Base-by-base conservation (phyloP, 2,329 filamentous ascomycete species). In the Metarhizium guizhouense region DNA sequence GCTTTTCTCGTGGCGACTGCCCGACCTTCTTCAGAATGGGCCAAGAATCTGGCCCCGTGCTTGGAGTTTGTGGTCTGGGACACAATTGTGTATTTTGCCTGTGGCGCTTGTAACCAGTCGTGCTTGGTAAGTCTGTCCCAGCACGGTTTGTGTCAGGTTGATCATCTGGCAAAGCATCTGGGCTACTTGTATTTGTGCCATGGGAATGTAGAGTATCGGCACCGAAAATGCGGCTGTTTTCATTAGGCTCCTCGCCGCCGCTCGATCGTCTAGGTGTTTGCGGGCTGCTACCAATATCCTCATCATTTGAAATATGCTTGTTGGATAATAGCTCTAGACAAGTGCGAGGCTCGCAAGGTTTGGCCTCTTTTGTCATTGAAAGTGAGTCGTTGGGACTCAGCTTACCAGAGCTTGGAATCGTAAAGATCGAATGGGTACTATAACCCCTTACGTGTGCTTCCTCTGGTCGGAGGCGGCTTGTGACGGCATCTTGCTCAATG, bases 11-110 rank as follows among this genome's bases (percentile, higher is more conserved):
- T 18, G 29, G 38, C 4, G 36, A 25, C 36, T 6, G 20, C 25
- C 32, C 51, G 6, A 60, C 57, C 42, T 32, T 57, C 30, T 50
- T 51, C 16, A 61, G 53, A 25, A 25, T 29, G 6, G 58, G 60
- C 60, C 60, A 60, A 11, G 56, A 40, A 14, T 62, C 60, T 16
- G 57, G 48, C 30, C 51, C 32, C n/a, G 34, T 1, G 29, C 50
- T 34, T 5, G 42, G 25, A 16, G 45, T 51, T 16, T 50, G 52
- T 8, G 57, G 14, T 14, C 43, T 51, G 11, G 49, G n/a, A 42
- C 58, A 61, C 18, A 60, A 51, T 10, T 53, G 36, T 25, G 60
- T 60, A 43, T 55, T 53, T 29, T 54, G 54, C 43, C 58, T 57
- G 40, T 60, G 58, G 16, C 47, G 54, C 30, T 16, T 56, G 45